These are phyloP conservation scores for Botrytis paeoniae DNA, from an alignment of 2,329 filamentous ascomycete genomes.

Conservation along the genomic window DNA sequence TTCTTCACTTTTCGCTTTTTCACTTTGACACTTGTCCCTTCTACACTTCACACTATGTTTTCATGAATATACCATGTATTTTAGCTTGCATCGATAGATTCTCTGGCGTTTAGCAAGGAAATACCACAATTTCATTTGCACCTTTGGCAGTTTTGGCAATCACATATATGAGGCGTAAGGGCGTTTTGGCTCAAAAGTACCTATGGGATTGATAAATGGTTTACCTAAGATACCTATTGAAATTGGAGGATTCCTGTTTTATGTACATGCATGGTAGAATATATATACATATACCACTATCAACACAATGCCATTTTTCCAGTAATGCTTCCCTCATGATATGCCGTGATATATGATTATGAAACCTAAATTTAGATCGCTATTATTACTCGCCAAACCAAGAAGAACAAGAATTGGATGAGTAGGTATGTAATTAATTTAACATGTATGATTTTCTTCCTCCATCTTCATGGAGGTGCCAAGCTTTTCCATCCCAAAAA, in stretches of 20 bases:
- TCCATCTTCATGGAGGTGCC: not conserved
- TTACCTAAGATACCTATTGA: not conserved
- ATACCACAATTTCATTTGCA: constrained; percentile 18
- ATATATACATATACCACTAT: not conserved
- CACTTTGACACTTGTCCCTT: not conserved
- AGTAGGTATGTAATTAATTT: not conserved
- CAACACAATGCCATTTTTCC: not conserved
- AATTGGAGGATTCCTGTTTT: not conserved
- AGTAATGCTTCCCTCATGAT: not conserved
- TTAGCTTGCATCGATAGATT: not conserved
- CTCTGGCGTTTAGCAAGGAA: constrained; percentile 14
- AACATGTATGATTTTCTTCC: not conserved
- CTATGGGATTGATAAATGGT: not conserved
- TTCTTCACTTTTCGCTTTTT: not conserved
- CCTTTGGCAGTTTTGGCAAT: not conserved
- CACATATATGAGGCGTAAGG: not conserved
- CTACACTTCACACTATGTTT: not conserved
- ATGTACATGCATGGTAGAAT: not conserved
- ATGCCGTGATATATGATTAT: not conserved
- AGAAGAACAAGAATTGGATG: not conserved
- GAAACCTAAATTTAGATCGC: not conserved
- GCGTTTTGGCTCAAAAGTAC: not conserved
- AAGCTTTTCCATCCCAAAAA: not conserved
- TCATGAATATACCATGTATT: constrained; percentile 6
- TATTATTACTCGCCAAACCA: not conserved